These are phyloP conservation scores for Acer campestre DNA, from an alignment of 345 rosid genomes.

Conservation along the genomic window DNA sequence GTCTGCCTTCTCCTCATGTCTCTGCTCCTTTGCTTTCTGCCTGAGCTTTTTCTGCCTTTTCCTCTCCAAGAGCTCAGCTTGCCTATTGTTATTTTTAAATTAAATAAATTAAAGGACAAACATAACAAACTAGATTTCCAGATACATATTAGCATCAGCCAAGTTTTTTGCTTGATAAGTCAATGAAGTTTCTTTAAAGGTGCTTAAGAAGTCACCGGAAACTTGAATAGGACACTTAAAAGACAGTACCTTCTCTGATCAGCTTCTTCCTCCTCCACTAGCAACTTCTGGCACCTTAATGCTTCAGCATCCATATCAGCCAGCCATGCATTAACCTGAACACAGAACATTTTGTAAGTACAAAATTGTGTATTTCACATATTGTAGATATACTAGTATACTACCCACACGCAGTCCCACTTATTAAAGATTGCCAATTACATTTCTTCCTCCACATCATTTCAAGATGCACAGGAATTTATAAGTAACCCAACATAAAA, in stretches of 20 bases:
- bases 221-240: background rate
- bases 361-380: background rate
- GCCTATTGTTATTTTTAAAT: conserved; percentile 43
- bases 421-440: background rate
- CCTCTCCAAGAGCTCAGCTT: conserved; percentile 76
- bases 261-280: conserved; percentile 98
- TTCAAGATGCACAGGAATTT: conserved; percentile 1
- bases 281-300: conserved; percentile 84
- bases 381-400: background rate
- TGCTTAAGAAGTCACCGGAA: background rate
- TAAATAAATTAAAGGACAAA: conserved; percentile 12
- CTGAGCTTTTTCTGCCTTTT: conserved; percentile 82
- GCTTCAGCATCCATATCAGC: conserved; percentile 97
- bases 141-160: background rate
- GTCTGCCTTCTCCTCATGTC: conserved; percentile 38
- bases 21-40: conserved; percentile 79
- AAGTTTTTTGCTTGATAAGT: conserved; percentile 1
- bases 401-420: background rate
- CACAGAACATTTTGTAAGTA: conserved; percentile 14
- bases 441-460: background rate
- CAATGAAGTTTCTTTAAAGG: background rate
- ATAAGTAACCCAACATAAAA: background rate
- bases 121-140: conserved; percentile 8
- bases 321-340: conserved; percentile 84
- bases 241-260: conserved; percentile 73